Base-by-base conservation (phyloP, 2,329 filamentous ascomycete genomes). In the Arachnomyces sp. region DNA sequence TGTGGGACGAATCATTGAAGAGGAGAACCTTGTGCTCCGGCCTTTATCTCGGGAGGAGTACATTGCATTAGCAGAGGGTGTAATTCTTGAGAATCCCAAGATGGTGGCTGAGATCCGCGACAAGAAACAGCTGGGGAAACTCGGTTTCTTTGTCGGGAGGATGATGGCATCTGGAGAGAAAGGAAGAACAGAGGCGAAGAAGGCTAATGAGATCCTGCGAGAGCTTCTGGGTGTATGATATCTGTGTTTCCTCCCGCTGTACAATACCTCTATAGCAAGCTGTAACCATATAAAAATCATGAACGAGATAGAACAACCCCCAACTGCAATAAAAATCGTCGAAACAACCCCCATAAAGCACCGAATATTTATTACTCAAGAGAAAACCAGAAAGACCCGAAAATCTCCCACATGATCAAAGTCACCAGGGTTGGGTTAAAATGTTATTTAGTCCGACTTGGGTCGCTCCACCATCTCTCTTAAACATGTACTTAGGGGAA, bases 61-160 rank as follows among this genome's bases (percentile, higher is more conserved):
- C 52, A 47, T 69, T 2, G 57, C 59, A 0, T 56, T 83, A 37
- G 80, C 78, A 0, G 60, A 68, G 34, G 58, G 58, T 2, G 64
- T 81, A 9, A 62, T 84, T 36, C 59, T 66, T 1, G 66, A 69
- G 42, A 77, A 80, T 44, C 67, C 68, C 1, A 66, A 74, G 29
- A 74, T 80, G 63, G 77, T 80, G 2, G 63, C 69, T 39, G 73
- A 78, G 38, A 78, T 84, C 36, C 65, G 71, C 31, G 65, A 69
- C 34, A 78, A 76, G 52, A 72, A 74, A 0, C 77, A 82, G 48
- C 64, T 67, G 21, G 77, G 78, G n/a, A 85, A 84, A 58, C 57
- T 82, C 5, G 78, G 77, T 51, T 84, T 75, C 67, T 74, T 84
- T 50, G 73, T 85, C 11, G 81, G 81, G 8, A 75, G 82, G 57